phyloP scores from a whole-genome alignment of 2,329 filamentous ascomycete genomes.

The Alternaria tenuissima region DNA sequence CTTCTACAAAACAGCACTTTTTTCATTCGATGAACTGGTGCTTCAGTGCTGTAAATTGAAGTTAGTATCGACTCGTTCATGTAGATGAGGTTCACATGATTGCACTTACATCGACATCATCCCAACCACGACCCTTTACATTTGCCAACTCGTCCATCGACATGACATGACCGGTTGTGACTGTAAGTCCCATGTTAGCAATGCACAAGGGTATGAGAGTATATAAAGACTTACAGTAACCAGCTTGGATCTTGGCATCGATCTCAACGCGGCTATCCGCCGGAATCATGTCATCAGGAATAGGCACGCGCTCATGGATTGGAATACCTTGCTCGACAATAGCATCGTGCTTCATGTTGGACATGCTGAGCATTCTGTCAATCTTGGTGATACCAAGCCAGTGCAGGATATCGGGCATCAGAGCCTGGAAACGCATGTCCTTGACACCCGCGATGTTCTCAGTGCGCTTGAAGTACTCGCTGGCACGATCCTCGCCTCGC shows the following conservation, averaged over 20 bases:
- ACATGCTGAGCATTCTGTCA: slow-evolving; percentile 98
- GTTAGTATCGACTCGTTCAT: slow-evolving; percentile 29
- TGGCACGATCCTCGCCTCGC: slow-evolving; percentile 78
- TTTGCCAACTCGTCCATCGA: slow-evolving; percentile 84
- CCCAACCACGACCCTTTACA: slow-evolving; percentile 91
- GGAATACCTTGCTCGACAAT: slow-evolving; percentile 87
- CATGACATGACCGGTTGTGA: slow-evolving; percentile 90
- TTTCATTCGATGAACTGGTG: slow-evolving; percentile 16
- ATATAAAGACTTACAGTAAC: slow-evolving; percentile 67
- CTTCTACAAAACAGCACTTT: slow-evolving; percentile 1
- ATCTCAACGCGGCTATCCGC: slow-evolving; percentile 97
- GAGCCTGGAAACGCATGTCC: slow-evolving; percentile 94
- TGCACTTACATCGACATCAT: slow-evolving; percentile 66
- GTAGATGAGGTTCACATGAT: slow-evolving; percentile 14
- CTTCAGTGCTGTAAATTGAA: slow-evolving; percentile 41
- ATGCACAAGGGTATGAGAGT: not conserved
- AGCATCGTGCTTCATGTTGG: slow-evolving; percentile 93
- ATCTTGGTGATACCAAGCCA: slow-evolving; percentile 99
- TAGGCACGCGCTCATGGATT: slow-evolving; percentile 87
- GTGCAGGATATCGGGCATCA: slow-evolving; percentile 97
- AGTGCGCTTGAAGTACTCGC: slow-evolving; percentile 96
- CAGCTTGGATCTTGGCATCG: slow-evolving; percentile 96
- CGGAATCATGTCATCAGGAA: slow-evolving; percentile 93
- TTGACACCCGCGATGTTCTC: slow-evolving; percentile 98
- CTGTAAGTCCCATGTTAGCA: slow-evolving; percentile 44